Conservation (phyloP, 305 asterid genomes). For the Vinca major region DNA sequence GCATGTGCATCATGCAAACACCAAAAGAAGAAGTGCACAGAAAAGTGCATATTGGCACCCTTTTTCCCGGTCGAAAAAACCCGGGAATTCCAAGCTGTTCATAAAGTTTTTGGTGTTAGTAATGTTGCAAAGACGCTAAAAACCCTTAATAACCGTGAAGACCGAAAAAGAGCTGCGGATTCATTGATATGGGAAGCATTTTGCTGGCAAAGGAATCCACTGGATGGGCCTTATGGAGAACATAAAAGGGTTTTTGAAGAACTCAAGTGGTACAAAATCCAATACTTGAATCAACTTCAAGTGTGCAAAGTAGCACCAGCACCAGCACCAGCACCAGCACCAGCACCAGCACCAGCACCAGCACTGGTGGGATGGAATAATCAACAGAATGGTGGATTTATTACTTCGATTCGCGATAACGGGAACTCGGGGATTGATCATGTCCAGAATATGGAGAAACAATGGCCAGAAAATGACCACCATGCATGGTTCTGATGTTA, state of each 20-base stretch:
- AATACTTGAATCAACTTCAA: constrained; percentile 28
- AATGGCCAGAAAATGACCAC: no score
- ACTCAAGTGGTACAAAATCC: constrained; percentile 42
- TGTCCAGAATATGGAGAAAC: no score
- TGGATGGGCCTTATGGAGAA: constrained; percentile 60
- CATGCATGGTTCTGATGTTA: no score
- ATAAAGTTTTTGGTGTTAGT: constrained; percentile 74
- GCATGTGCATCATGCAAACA: constrained; percentile 98
- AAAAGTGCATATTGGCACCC: constrained; percentile 60
- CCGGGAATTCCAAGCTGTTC: constrained; percentile 68
- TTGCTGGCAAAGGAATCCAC: constrained; percentile 54
- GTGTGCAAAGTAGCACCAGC: not conserved
- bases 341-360: no score
- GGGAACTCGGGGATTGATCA: not conserved
- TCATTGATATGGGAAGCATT: constrained; percentile 79
- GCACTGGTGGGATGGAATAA: constrained; percentile 39
- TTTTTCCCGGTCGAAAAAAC: constrained; percentile 44
- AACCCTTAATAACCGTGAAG: constrained; percentile 27
- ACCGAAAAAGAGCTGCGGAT: constrained; percentile 44
- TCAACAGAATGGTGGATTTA: constrained; percentile 5
- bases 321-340: no score
- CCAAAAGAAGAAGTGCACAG: constrained; percentile 75
- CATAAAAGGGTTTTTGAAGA: constrained; percentile 48
- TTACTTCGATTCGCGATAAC: not conserved
- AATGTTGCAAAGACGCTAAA: constrained; percentile 48